Percentiles rank a stretch among this genome's conserved stretches.
Evolutionary conservation across 441 rosid species (phyloP).

Genomic region (Omphalea diandra): DNA sequence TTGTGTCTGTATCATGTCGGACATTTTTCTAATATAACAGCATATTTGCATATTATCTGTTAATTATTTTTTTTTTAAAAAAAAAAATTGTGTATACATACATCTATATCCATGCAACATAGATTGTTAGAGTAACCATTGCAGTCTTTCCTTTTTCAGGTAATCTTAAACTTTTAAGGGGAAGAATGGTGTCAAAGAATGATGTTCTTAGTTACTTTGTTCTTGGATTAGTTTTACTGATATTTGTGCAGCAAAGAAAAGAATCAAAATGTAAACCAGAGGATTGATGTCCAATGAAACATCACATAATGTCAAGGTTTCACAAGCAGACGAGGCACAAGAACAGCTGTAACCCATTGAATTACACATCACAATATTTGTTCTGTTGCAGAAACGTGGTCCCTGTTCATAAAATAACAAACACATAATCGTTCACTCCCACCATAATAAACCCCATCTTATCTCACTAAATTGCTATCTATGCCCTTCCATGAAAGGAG

Average conservation of each 20-base stretch:
- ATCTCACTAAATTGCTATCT: constrained; percentile 18
- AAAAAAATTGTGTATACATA: no score
- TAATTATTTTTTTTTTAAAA: no score
- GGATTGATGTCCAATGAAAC: not conserved
- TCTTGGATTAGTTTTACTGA: not conserved
- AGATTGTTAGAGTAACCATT: no score
- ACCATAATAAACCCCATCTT: not conserved
- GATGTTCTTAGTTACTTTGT: no score
- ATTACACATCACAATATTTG: constrained; percentile 10
- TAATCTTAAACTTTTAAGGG: no score
- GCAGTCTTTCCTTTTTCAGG: no score
- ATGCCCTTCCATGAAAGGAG: constrained; percentile 11
- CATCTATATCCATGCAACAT: no score
- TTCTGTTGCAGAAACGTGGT: constrained; percentile 10
- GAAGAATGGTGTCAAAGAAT: not conserved
- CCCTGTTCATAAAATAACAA: constrained; percentile 6
- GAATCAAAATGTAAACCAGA: no score
- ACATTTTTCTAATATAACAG: no score
- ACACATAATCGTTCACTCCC: not conserved
- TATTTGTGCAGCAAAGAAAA: not conserved
- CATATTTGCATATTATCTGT: no score
- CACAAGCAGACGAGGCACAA: not conserved
- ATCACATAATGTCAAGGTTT: not conserved
- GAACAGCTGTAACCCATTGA: constrained; percentile 17
- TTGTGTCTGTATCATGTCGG: no score